Percentiles rank a stretch among this genome's conserved stretches.
These are phyloP conservation scores for Chaetomiaceae sp. DNA, from an alignment of 2,329 filamentous ascomycete genomes.

Conservation along the genomic window DNA sequence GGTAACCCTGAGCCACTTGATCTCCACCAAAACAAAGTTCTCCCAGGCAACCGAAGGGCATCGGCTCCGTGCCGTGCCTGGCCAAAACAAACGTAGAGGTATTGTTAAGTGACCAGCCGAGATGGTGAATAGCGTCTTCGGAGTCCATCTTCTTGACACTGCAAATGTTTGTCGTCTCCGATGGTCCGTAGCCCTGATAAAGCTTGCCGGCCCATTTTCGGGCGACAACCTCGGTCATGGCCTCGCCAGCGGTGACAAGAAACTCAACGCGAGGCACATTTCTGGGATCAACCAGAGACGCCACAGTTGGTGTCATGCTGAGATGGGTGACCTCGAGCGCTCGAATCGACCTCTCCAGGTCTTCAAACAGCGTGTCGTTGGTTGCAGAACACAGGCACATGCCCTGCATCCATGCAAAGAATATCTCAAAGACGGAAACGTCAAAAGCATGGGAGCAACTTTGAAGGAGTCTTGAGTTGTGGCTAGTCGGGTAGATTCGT, in stretches of 20 bases:
- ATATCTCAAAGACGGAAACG: constrained; percentile 85
- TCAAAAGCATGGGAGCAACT: constrained; percentile 82
- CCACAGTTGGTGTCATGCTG: constrained; percentile 80
- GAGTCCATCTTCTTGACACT: constrained; percentile 59
- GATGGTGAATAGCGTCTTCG: constrained; percentile 60
- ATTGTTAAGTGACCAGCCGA: constrained; percentile 69
- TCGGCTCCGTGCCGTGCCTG: constrained; percentile 39
- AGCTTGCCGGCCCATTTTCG: constrained; percentile 62
- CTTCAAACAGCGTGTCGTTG: constrained; percentile 67
- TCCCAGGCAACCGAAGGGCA: constrained; percentile 67
- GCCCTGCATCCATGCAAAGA: constrained; percentile 73
- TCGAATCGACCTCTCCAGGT: constrained; percentile 63
- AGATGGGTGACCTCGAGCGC: constrained; percentile 66
- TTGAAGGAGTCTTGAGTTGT: constrained; percentile 61
- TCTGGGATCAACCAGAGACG: constrained; percentile 61
- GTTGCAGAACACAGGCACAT: constrained; percentile 71
- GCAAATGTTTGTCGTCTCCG: constrained; percentile 84
- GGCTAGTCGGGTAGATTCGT: constrained; percentile 55
- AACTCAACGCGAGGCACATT: constrained; percentile 68
- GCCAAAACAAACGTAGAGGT: constrained; percentile 65
- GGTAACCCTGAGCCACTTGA: constrained; percentile 71
- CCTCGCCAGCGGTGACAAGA: constrained; percentile 75
- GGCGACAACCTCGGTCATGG: constrained; percentile 66
- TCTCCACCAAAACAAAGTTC: constrained; percentile 84
- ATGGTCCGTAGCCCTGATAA: constrained; percentile 78